Percentiles rank a stretch among this genome's conserved stretches.
Evolutionary conservation across 2,329 filamentous ascomycete genomes (phyloP).

Genomic region (Pseudopyrenochaeta lycopersici): DNA sequence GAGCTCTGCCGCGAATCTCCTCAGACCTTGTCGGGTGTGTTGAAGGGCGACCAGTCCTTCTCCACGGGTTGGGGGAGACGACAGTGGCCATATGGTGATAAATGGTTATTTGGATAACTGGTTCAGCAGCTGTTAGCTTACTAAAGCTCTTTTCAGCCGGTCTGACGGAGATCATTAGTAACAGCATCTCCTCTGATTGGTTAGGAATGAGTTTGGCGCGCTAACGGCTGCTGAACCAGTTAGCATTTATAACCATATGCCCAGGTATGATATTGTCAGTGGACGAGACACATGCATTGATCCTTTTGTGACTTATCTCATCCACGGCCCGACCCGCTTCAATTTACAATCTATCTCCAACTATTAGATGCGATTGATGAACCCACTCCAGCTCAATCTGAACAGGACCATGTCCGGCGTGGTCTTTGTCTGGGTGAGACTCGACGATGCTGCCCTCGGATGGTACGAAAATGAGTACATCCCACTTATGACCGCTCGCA

Average conservation of each 20-base stretch:
- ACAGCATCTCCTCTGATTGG: conserved; percentile 3
- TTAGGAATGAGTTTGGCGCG: not conserved
- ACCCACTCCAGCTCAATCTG: too few species aligned
- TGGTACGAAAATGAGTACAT: too few species aligned
- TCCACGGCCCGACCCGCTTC: too few species aligned
- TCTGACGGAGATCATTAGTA: conserved; percentile 4
- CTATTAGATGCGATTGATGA: too few species aligned
- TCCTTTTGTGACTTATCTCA: too few species aligned
- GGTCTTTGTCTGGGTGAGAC: too few species aligned
- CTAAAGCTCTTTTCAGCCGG: not conserved
- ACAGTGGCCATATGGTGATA: conserved; percentile 1
- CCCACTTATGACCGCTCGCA: too few species aligned
- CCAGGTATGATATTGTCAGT: conserved; percentile 1
- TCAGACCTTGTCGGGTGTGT: conserved; percentile 17
- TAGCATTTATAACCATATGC: conserved; percentile 4
- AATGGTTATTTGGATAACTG: conserved; percentile 4
- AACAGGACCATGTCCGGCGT: too few species aligned
- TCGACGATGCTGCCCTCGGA: too few species aligned
- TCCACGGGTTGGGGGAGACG: not conserved
- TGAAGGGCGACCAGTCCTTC: conserved; percentile 6
- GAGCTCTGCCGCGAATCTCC: conserved; percentile 23
- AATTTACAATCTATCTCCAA: too few species aligned
- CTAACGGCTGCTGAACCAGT: conserved; percentile 2
- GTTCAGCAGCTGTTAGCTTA: conserved; percentile 2
- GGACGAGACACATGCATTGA: not conserved